Percentiles rank a stretch among this genome's conserved stretches.
Conservation (phyloP, 1,284 basidiomycete genomes). For the Tilletia setariae region DNA sequence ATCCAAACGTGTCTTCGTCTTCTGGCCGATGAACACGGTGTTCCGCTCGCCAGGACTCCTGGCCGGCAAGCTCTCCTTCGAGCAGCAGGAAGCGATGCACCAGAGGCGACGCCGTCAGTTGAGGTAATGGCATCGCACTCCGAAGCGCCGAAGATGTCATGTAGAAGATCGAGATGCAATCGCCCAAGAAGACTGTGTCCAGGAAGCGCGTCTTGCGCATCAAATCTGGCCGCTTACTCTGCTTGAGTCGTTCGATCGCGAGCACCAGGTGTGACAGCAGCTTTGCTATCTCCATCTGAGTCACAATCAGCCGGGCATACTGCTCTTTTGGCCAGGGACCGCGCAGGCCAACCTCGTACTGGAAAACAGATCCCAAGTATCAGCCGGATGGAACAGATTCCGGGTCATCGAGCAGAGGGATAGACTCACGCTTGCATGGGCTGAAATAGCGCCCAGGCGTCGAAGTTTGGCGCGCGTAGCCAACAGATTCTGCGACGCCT, state of each 20-base stretch:
- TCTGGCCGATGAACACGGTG: slow-evolving; percentile 24
- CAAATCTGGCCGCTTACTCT: slow-evolving; percentile 54
- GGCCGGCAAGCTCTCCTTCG: slow-evolving; percentile 52
- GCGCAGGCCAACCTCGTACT: slow-evolving; percentile 53
- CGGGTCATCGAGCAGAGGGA: background rate
- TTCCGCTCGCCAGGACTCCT: background rate
- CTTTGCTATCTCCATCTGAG: slow-evolving; percentile 44
- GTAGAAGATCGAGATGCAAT: slow-evolving; percentile 57
- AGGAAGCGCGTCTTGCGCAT: slow-evolving; percentile 71
- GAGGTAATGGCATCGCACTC: slow-evolving; percentile 73
- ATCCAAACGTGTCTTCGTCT: slow-evolving; percentile 25
- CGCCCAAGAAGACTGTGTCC: slow-evolving; percentile 77
- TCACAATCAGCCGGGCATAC: slow-evolving; percentile 32
- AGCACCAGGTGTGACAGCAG: slow-evolving; percentile 61
- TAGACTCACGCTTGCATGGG: background rate
- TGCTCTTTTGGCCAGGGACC: slow-evolving; percentile 47
- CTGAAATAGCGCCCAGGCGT: slow-evolving; percentile 54
- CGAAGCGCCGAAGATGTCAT: slow-evolving; percentile 63
- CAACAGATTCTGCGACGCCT: slow-evolving; percentile 31
- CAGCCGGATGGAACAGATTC: background rate
- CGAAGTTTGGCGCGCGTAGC: slow-evolving; percentile 54
- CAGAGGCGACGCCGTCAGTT: slow-evolving; percentile 79
- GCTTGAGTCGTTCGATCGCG: slow-evolving; percentile 25
- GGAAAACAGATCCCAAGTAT: slow-evolving; percentile 34
- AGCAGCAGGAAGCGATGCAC: slow-evolving; percentile 65